phyloP scores from a whole-genome alignment of 768 basidiomycete species.

The Suillus brevipes region DNA sequence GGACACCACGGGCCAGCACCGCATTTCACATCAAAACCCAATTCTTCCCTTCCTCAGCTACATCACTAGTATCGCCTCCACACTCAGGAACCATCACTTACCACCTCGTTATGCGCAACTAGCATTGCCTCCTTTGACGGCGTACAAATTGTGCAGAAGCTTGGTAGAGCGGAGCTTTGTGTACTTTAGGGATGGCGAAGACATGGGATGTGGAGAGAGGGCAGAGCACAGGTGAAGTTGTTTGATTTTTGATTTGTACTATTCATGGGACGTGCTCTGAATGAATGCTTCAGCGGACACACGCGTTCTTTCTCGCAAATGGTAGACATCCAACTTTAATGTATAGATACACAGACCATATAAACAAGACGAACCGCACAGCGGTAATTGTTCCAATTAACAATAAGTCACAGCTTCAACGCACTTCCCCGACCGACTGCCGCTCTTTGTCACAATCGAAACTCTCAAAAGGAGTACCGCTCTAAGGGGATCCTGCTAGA shows the following conservation, averaged over 20 bases:
- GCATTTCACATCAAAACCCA: too few species aligned
- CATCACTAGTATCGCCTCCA: too few species aligned
- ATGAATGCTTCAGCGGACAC: neutral
- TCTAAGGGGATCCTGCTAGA: neutral
- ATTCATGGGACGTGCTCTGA: neutral
- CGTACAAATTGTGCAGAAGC: too few species aligned
- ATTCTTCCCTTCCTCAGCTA: too few species aligned
- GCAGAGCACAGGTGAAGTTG: too few species aligned
- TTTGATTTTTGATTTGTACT: neutral
- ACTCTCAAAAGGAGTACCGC: neutral
- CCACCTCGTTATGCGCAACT: too few species aligned
- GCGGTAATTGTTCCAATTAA: neutral
- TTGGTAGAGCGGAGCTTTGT: too few species aligned
- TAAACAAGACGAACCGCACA: neutral
- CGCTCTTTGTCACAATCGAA: neutral
- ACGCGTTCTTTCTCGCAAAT: neutral
- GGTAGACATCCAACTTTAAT: neutral
- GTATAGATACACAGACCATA: neutral
- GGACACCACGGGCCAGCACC: too few species aligned
- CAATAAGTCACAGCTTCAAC: neutral
- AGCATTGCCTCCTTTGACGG: too few species aligned
- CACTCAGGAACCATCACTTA: too few species aligned
- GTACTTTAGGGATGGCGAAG: too few species aligned
- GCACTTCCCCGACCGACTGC: neutral
- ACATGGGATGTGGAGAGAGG: too few species aligned